These are phyloP conservation scores for Hypoxylon sp. DNA, from an alignment of 2,329 filamentous ascomycete species.

Conservation along the genomic window DNA sequence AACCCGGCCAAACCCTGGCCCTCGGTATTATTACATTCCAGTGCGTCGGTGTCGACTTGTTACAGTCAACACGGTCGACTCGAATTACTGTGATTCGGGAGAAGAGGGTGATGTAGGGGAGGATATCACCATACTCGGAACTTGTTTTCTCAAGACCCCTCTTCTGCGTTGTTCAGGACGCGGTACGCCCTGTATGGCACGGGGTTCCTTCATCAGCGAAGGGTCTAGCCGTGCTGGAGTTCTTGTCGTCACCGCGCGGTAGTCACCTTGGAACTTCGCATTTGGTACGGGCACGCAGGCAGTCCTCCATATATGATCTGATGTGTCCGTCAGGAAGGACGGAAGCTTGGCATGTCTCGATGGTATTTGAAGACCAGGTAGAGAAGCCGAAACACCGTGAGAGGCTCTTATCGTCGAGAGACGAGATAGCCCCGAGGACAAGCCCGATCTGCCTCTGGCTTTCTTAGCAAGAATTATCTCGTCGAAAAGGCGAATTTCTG, in stretches of 20 bases:
- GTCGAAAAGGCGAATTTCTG: slow-evolving; percentile 82
- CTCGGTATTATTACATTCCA: slow-evolving; percentile 43
- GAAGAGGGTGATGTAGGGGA: slow-evolving; percentile 48
- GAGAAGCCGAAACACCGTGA: slow-evolving; percentile 62
- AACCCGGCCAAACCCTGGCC: slow-evolving; percentile 4
- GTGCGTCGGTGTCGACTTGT: slow-evolving; percentile 10
- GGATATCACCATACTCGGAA: slow-evolving; percentile 57
- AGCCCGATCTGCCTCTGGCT: slow-evolving; percentile 72
- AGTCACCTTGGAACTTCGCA: slow-evolving; percentile 73
- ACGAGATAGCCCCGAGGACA: slow-evolving; percentile 74
- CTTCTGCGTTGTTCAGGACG: slow-evolving; percentile 66
- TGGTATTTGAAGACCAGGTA: slow-evolving; percentile 55
- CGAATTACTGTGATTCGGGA: slow-evolving; percentile 31
- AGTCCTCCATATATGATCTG: slow-evolving; percentile 84
- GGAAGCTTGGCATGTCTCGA: slow-evolving; percentile 59
- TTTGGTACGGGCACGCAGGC: slow-evolving; percentile 71
- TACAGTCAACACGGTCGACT: slow-evolving; percentile 22
- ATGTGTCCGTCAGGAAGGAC: slow-evolving; percentile 77
- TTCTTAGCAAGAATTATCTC: slow-evolving; percentile 86
- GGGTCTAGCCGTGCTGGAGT: slow-evolving; percentile 88
- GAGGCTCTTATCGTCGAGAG: slow-evolving; percentile 71
- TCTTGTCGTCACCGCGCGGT: slow-evolving; percentile 70
- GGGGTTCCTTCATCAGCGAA: slow-evolving; percentile 89
- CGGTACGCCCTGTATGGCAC: slow-evolving; percentile 90
- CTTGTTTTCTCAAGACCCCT: slow-evolving; percentile 69